These are phyloP conservation scores for Pythium coloratum DNA, from an alignment of 352 stramenopile genomes.

Conservation along the genomic window DNA sequence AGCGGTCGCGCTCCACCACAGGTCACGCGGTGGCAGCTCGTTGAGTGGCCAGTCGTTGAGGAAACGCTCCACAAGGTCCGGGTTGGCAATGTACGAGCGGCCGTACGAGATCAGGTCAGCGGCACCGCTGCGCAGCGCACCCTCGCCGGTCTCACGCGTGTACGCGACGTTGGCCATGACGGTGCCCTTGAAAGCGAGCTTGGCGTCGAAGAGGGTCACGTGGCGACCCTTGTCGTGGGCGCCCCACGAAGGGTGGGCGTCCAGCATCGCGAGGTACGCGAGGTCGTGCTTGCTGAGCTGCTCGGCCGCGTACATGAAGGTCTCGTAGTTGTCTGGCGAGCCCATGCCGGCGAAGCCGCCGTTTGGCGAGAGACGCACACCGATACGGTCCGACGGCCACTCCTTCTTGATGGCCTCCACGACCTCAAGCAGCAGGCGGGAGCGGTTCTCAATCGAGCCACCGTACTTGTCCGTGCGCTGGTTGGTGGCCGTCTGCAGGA, in stretches of 20 bases:
- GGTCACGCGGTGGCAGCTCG: neutral
- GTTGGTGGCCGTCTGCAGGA: constrained; percentile 67
- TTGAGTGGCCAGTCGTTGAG: constrained; percentile 16
- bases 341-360: constrained; percentile 20
- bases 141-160: constrained; percentile 24
- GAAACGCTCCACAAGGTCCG: constrained; percentile 39
- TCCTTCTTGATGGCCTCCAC: constrained; percentile 35
- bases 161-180: constrained; percentile 28
- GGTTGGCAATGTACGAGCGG: constrained; percentile 42
- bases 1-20: neutral
- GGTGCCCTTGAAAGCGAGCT: constrained; percentile 31
- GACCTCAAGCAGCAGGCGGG: constrained; percentile 50
- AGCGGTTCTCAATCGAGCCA: constrained; percentile 63
- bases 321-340: constrained; percentile 10
- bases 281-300: neutral
- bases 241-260: constrained; percentile 34
- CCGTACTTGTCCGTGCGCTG: constrained; percentile 72
- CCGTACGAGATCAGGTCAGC: constrained; percentile 35
- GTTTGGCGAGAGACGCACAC: constrained; percentile 21
- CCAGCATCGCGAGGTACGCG: neutral
- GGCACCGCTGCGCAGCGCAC: constrained; percentile 20
- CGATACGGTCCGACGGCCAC: constrained; percentile 11
- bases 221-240: neutral
- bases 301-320: neutral
- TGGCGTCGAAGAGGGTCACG: constrained; percentile 1